Evolutionary conservation across 345 rosid genomes (phyloP), one percentile per base, ranked within the genome.

Genomic region (Acer saccharum): DNA sequence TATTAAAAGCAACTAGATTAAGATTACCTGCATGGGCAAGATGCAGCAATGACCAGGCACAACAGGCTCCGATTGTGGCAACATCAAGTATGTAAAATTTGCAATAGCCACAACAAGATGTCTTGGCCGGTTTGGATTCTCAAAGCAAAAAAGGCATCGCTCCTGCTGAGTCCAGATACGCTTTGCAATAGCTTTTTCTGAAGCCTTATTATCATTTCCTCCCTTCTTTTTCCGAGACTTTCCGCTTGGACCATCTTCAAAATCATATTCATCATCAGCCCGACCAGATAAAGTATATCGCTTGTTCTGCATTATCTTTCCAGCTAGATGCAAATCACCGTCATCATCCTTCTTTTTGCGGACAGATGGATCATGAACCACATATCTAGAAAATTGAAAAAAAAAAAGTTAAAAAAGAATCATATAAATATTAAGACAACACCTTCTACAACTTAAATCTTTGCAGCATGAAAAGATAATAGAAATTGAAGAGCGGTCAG

Each of bases 241-340:
- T 72, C 79, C 87, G 72, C 87, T 88, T 60, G 97, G 93, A 70
- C 90, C 90, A 32, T 87, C 95, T 21, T 91, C 99, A 81, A 81
- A 96, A 84, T 94, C 99, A 81, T 94, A 91, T 76, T 94, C 98
- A 86, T 92, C 97, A 81, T 96, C 99, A 52, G 93, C 95, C 81
- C 78, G 90, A 71, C 94, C 92, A 25, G 93, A 81, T 79, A 89
- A 76, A 79, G 89, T 92, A 81, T 81, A 92, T 71, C 76, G 88
- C 78, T 88, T 96, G 84, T 90, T 93, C 75, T 85, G 92, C 81
- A 88, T 85, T 76, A 96, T 94, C 76, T 82, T 91, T 73, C 77
- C 85, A 41, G 98, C 98, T 76, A 94, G 78, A 85, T 91, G 89
- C 88, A 61, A 83, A 87, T 94, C 98, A 13, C 91, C 88, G 77